phyloP scores from a whole-genome alignment of 2,329 filamentous ascomycete species.

The Beauveria asiatica region DNA sequence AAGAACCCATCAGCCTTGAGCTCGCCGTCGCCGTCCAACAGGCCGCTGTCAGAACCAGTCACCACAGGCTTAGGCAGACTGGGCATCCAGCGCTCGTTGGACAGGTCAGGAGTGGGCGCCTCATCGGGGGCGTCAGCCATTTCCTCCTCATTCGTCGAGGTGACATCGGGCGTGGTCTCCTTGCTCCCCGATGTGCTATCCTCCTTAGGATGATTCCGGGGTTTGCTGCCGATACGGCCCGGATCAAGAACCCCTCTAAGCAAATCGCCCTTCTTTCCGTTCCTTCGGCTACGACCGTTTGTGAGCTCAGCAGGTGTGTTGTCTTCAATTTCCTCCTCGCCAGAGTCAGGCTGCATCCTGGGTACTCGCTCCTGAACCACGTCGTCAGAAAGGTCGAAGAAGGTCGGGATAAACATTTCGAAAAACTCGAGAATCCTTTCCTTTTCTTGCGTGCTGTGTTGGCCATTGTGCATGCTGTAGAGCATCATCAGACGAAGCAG shows the following conservation, averaged over 20 bases:
- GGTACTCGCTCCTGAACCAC: slow-evolving; percentile 57
- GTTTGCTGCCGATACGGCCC: slow-evolving; percentile 60
- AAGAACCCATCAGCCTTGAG: slow-evolving; percentile 74
- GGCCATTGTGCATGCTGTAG: slow-evolving; percentile 58
- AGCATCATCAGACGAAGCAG: slow-evolving; percentile 54
- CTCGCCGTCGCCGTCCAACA: slow-evolving; percentile 50
- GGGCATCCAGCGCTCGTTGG: slow-evolving; percentile 58
- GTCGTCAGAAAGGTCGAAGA: slow-evolving; percentile 68
- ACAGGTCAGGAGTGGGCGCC: slow-evolving; percentile 49
- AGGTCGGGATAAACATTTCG: slow-evolving; percentile 64
- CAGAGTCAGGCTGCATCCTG: slow-evolving; percentile 60
- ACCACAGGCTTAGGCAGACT: slow-evolving; percentile 49
- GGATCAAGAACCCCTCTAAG: slow-evolving; percentile 81
- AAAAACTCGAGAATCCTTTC: slow-evolving; percentile 68
- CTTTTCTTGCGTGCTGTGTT: slow-evolving; percentile 64
- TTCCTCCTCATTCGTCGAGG: slow-evolving; percentile 71
- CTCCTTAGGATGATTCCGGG: slow-evolving; percentile 67
- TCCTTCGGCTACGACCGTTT: slow-evolving; percentile 59
- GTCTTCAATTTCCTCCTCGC: slow-evolving; percentile 72
- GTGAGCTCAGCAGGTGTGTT: slow-evolving; percentile 61
- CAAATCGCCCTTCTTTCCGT: slow-evolving; percentile 70
- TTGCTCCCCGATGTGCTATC: slow-evolving; percentile 74
- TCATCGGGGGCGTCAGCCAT: slow-evolving; percentile 55
- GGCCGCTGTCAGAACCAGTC: slow-evolving; percentile 35
- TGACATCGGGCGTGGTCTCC: slow-evolving; percentile 78